phyloP scores from a whole-genome alignment of 1,139 yeast species.

The Wickerhamomyces sp. region DNA sequence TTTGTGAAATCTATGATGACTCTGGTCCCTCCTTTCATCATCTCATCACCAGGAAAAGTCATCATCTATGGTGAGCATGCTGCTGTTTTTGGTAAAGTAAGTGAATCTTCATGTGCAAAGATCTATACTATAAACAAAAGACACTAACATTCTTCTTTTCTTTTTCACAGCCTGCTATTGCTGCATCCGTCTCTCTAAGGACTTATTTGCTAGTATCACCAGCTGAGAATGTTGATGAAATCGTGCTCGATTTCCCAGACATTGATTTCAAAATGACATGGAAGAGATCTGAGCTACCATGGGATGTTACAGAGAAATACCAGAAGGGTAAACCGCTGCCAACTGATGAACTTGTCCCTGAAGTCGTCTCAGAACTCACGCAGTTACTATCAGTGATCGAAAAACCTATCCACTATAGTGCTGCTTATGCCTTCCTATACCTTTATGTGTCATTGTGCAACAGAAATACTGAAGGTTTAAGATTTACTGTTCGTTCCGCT shows the following conservation, averaged over 20 bases:
- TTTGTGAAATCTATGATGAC: no score
- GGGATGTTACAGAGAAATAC: conserved; percentile 36
- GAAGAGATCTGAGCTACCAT: conserved; percentile 57
- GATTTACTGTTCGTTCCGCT: conserved; percentile 70
- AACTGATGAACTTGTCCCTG: conserved; percentile 56
- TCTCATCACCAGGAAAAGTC: conserved; percentile 96
- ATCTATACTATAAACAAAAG: no score
- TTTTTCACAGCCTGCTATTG: conserved; percentile 62
- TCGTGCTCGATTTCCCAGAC: conserved; percentile 79
- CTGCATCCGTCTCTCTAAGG: conserved; percentile 79
- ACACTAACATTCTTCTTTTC: no score
- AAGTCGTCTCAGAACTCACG: conserved; percentile 44
- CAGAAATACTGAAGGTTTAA: conserved; percentile 41
- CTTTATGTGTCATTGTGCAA: conserved; percentile 58
- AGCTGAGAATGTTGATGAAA: conserved; percentile 27
- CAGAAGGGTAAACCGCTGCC: conserved; percentile 31
- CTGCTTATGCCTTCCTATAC: conserved; percentile 83
- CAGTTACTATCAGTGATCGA: conserved; percentile 41
- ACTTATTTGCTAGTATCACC: conserved; percentile 68
- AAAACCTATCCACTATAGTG: conserved; percentile 63
- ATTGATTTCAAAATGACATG: conserved; percentile 62
- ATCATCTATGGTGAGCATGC: conserved; percentile 97
- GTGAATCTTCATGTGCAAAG: conserved; percentile 27
- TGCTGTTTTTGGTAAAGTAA: conserved; percentile 78
- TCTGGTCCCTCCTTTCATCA: conserved; percentile 47